Conservation (phyloP, 1,139 yeast genomes). For the Geotrichum siamense region DNA sequence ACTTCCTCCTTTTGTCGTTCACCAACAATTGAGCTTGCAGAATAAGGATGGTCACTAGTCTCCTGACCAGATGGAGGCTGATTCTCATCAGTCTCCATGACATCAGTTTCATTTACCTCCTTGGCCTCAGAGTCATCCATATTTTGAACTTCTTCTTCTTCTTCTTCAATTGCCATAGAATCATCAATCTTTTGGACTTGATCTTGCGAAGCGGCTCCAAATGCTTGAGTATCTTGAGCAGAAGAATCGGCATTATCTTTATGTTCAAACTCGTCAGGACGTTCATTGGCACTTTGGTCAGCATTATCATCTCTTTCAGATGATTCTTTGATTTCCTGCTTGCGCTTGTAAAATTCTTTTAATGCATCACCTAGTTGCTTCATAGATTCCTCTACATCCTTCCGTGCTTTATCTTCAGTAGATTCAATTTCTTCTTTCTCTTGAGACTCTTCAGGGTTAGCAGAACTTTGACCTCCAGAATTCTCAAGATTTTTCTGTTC, state of each 20-base stretch:
- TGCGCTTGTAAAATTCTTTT: conserved; percentile 86
- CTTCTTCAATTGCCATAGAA: conserved; percentile 70
- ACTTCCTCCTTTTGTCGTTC: conserved; percentile 21
- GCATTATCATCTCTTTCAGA: conserved; percentile 43
- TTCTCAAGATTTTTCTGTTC: conserved; percentile 42
- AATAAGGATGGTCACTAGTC: conserved; percentile 17
- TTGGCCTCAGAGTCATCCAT: conserved; percentile 22
- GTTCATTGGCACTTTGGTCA: conserved; percentile 40
- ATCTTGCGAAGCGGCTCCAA: conserved; percentile 83
- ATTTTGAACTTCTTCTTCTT: conserved; percentile 31
- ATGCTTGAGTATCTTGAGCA: conserved; percentile 75
- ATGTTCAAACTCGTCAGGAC: conserved; percentile 89
- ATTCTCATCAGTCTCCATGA: conserved; percentile 24
- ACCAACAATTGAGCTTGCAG: conserved; percentile 22
- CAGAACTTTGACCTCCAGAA: conserved; percentile 23
- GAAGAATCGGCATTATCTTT: conserved; percentile 71
- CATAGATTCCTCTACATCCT: conserved; percentile 71
- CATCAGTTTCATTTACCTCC: conserved; percentile 20
- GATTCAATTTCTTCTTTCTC: conserved; percentile 26
- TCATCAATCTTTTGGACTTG: conserved; percentile 74
- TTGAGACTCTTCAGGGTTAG: conserved; percentile 23
- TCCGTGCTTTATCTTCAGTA: conserved; percentile 52
- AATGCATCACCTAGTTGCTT: conserved; percentile 85
- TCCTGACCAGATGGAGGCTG: conserved; percentile 18
- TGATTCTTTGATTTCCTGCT: conserved; percentile 64